These are phyloP conservation scores for Ophiostoma ulmi DNA, from an alignment of 2,329 filamentous ascomycete genomes.

Conservation along the genomic window DNA sequence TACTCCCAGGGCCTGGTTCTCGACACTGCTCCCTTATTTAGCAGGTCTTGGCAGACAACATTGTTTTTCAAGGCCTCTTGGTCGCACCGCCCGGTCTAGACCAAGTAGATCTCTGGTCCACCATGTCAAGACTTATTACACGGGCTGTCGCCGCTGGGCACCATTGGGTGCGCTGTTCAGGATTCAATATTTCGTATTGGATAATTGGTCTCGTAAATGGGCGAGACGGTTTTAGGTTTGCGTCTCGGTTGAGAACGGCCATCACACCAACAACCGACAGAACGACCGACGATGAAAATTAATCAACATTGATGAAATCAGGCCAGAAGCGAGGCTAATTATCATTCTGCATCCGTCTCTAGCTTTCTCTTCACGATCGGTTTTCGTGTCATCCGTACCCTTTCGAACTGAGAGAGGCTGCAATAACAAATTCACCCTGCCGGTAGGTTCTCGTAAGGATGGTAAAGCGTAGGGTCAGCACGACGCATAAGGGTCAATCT, in stretches of 20 bases:
- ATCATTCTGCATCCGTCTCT: background rate
- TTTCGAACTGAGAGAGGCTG: background rate
- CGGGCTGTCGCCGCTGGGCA: constrained; percentile 14
- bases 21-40: background rate
- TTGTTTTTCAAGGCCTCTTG: background rate
- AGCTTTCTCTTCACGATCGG: background rate
- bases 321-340: background rate
- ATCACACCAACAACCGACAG: background rate
- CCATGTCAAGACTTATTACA: constrained; percentile 3
- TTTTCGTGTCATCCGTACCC: background rate
- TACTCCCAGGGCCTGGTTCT: too few relatives aligned
- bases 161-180: constrained; percentile 10
- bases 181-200: background rate
- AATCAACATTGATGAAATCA: background rate
- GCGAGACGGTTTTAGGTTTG: background rate
- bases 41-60: constrained; percentile 5
- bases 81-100: constrained; percentile 20
- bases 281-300: background rate
- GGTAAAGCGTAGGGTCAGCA: constrained; percentile 2
- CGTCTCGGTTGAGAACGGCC: background rate
- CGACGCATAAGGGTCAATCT: background rate
- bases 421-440: background rate
- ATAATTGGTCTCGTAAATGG: background rate
- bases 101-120: constrained; percentile 17
- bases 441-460: background rate